phyloP scores from a whole-genome alignment of 2,329 filamentous ascomycete species.

The Coleophoma eucalyptorum region DNA sequence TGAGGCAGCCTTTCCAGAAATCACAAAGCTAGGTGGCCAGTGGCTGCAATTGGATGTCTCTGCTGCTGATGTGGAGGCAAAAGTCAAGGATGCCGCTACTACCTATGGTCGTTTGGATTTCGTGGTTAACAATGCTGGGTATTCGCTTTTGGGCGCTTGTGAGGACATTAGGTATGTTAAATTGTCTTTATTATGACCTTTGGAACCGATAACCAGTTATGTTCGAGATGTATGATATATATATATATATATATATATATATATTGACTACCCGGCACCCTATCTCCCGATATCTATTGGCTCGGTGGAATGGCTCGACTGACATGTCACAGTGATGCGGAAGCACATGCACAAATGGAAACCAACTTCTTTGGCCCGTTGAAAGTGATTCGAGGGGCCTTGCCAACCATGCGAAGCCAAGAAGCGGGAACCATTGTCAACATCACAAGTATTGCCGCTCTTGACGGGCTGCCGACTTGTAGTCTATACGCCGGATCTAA shows the following conservation, averaged over 20 bases:
- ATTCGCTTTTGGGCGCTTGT: conserved; percentile 41
- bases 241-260: no score
- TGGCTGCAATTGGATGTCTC: conserved; percentile 16
- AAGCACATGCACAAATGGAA: not conserved
- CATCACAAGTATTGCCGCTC: not conserved
- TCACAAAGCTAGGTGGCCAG: conserved; percentile 13
- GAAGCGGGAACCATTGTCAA: not conserved
- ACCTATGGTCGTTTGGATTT: conserved; percentile 9
- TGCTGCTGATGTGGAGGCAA: not conserved
- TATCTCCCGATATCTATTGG: no score
- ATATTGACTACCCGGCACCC: no score
- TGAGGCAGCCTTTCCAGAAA: conserved; percentile 14
- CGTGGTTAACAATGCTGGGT: conserved; percentile 16
- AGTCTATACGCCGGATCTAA: not conserved
- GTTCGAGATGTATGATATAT: no score
- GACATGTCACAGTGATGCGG: no score
- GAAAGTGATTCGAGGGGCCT: not conserved
- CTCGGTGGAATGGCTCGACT: no score
- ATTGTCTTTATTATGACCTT: no score
- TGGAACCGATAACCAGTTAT: no score
- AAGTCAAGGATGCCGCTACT: not conserved
- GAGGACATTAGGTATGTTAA: conserved; percentile 35
- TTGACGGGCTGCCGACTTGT: not conserved
- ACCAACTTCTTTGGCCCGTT: not conserved
- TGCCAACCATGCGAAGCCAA: not conserved